Conservation (phyloP, 2,329 filamentous ascomycete genomes). For the Fusarium oligoseptatum region DNA sequence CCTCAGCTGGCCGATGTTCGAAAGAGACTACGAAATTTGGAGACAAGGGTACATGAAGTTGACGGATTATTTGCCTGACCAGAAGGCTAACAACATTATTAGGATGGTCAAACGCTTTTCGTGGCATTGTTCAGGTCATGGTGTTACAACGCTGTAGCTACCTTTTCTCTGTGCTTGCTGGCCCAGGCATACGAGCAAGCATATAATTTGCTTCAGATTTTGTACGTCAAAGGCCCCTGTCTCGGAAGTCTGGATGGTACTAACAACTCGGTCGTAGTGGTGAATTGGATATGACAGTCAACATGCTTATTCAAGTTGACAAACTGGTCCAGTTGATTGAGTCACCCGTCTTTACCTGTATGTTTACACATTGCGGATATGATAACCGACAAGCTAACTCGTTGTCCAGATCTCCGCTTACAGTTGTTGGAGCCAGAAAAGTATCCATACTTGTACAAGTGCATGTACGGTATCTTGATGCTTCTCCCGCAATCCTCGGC, state of each 20-base stretch:
- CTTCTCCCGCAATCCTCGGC: constrained; percentile 97
- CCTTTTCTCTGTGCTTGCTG: constrained; percentile 93
- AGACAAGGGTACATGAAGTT: constrained; percentile 74
- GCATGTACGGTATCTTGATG: constrained; percentile 96
- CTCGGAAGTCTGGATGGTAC: background rate
- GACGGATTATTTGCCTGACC: too few species aligned
- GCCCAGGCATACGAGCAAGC: constrained; percentile 98
- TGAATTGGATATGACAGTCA: constrained; percentile 98
- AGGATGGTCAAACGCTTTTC: constrained; percentile 96
- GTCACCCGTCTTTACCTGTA: constrained; percentile 97
- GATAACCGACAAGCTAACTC: background rate
- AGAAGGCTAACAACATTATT: constrained; percentile 15
- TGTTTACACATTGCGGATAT: constrained; percentile 48
- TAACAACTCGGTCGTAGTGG: constrained; percentile 68
- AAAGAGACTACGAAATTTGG: constrained; percentile 89
- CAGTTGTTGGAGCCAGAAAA: constrained; percentile 96
- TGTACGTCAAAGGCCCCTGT: constrained; percentile 67
- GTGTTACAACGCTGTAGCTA: constrained; percentile 98
- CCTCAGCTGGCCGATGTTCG: constrained; percentile 92
- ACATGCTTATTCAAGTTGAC: constrained; percentile 98
- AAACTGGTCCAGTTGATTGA: constrained; percentile 97
- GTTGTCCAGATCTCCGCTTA: constrained; percentile 81
- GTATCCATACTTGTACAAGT: constrained; percentile 96
- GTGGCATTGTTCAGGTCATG: constrained; percentile 94
- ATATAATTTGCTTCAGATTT: constrained; percentile 94